Percentiles rank a stretch among this genome's conserved stretches.
phyloP scores from a whole-genome alignment of 305 asterid genomes.

The Stenogyne calaminthoides region DNA sequence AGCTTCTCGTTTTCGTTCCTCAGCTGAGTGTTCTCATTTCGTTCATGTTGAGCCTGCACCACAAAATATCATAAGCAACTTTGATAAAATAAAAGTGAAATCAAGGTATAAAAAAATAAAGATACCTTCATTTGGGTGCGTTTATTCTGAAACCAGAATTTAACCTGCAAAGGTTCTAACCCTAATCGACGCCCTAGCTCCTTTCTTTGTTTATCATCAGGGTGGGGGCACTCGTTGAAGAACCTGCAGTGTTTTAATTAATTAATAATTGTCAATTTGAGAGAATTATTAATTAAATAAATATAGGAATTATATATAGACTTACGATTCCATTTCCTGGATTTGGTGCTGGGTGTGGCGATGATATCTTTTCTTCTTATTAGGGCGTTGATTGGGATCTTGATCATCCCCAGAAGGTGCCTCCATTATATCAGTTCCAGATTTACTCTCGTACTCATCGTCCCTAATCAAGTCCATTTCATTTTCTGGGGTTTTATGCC shows the following conservation, averaged over 20 bases:
- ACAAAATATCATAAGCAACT: no score
- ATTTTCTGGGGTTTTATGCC: constrained; percentile 64
- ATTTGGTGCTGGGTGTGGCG: constrained; percentile 96
- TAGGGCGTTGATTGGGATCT: constrained; percentile 89
- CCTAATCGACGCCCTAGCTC: constrained; percentile 76
- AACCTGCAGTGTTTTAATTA: constrained; percentile 52
- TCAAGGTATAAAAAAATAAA: no score
- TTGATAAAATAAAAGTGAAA: not conserved
- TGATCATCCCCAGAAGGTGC: constrained; percentile 83
- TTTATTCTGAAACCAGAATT: constrained; percentile 96
- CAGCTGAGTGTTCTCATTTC: constrained; percentile 76
- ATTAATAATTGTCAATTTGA: no score
- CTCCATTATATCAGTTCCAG: constrained; percentile 80
- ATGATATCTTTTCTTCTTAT: constrained; percentile 78
- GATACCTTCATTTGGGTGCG: constrained; percentile 93
- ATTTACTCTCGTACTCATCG: constrained; percentile 80
- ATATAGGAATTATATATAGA: no score
- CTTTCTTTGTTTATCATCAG: constrained; percentile 94
- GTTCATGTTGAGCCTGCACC: constrained; percentile 89
- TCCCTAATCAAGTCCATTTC: constrained; percentile 73
- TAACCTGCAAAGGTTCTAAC: constrained; percentile 83
- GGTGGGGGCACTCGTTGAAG: constrained; percentile 85
- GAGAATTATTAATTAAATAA: no score
- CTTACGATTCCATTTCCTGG: constrained; percentile 92
- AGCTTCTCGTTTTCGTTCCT: constrained; percentile 88